phyloP scores from a whole-genome alignment of 2,329 filamentous ascomycete species.

The Macrophomina pseudophaseolina region DNA sequence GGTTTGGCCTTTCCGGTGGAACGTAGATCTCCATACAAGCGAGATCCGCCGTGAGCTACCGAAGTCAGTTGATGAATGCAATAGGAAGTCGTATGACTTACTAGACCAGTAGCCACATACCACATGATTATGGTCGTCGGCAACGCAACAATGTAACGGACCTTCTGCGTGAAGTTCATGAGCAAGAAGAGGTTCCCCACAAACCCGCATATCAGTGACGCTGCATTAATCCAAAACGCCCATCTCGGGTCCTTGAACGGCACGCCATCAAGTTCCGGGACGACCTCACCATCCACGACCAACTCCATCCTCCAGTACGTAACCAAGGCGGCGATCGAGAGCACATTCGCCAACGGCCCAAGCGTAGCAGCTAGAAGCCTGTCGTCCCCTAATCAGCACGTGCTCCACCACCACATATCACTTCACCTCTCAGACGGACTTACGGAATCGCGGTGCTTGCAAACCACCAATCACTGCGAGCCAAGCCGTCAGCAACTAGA shows the following conservation, averaged over 20 bases:
- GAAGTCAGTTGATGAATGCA: neutral
- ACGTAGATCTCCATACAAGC: conserved; percentile 68
- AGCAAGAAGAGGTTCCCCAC: conserved; percentile 81
- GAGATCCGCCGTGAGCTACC: conserved; percentile 68
- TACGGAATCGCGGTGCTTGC: conserved; percentile 44
- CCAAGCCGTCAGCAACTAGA: neutral
- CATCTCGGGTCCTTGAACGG: conserved; percentile 73
- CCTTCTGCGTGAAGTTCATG: conserved; percentile 81
- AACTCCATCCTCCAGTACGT: conserved; percentile 74
- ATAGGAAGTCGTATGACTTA: conserved; percentile 41
- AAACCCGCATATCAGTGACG: conserved; percentile 76
- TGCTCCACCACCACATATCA: too few species aligned
- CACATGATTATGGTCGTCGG: conserved; percentile 84
- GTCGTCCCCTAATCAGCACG: neutral
- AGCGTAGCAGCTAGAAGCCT: conserved; percentile 78
- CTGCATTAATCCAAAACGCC: conserved; percentile 76
- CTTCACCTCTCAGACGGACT: neutral
- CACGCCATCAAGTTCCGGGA: conserved; percentile 60
- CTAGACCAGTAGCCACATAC: conserved; percentile 66
- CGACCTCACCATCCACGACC: conserved; percentile 51
- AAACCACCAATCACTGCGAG: conserved; percentile 45
- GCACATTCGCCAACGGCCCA: conserved; percentile 84
- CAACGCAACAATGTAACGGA: conserved; percentile 81
- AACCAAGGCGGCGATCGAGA: conserved; percentile 85
- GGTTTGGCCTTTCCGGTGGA: conserved; percentile 51